A percentile compares a stretch with the other conserved stretches of the same genome.
phyloP scores from a whole-genome alignment of 2,329 filamentous ascomycete species.

The Cordyceps fumosorosea region DNA sequence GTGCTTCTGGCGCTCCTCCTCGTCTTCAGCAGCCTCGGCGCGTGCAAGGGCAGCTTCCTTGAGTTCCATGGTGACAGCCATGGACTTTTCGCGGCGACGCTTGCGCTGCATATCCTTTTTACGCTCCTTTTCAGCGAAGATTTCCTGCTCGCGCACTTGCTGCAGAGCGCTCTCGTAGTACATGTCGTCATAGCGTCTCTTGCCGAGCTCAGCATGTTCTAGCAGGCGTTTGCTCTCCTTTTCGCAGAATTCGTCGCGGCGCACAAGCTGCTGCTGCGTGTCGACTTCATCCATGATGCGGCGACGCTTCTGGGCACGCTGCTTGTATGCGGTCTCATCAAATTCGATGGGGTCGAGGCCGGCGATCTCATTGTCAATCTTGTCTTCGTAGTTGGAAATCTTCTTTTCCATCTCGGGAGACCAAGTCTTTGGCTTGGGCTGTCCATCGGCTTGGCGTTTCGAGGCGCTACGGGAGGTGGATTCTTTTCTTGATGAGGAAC shows the following conservation, averaged over 20 bases:
- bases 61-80: slow-evolving; percentile 86
- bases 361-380: slow-evolving; percentile 41
- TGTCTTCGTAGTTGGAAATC: slow-evolving; percentile 31
- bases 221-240: slow-evolving; percentile 55
- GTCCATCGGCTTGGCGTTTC: slow-evolving; percentile 56
- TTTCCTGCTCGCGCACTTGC: slow-evolving; percentile 82
- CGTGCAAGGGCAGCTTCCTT: slow-evolving; percentile 77
- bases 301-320: slow-evolving; percentile 60
- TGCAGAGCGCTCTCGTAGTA: slow-evolving; percentile 76
- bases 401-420: slow-evolving; percentile 44
- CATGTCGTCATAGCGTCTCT: slow-evolving; percentile 66
- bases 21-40: slow-evolving; percentile 72
- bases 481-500: slow-evolving; percentile 44
- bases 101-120: slow-evolving; percentile 99
- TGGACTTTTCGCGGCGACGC: slow-evolving; percentile 88
- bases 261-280: slow-evolving; percentile 54
- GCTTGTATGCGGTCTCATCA: slow-evolving; percentile 41
- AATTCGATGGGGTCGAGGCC: slow-evolving; percentile 38
- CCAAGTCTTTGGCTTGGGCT: slow-evolving; percentile 58
- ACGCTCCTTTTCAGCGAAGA: slow-evolving; percentile 93
- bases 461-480: slow-evolving; percentile 41
- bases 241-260: slow-evolving; percentile 53
- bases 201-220: slow-evolving; percentile 63
- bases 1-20: slow-evolving; percentile 73
- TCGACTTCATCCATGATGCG: slow-evolving; percentile 61